These are phyloP conservation scores for Phialocephala subalpina DNA, from an alignment of 2,329 filamentous ascomycete species.

Conservation along the genomic window DNA sequence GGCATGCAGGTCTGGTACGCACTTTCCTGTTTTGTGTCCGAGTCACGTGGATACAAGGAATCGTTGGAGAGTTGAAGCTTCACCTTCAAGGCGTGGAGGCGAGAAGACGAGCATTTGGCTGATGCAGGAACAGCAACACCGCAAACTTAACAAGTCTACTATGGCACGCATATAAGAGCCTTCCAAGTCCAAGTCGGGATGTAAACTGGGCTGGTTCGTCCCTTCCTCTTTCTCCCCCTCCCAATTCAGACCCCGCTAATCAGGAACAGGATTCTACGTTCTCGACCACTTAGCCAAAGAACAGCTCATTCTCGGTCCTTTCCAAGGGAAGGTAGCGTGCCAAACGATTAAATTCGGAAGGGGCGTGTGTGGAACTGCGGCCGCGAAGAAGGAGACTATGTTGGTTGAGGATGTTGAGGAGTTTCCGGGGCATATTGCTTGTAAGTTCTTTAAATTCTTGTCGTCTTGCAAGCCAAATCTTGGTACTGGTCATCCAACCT, in stretches of 20 bases:
- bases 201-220: slow-evolving; percentile 79
- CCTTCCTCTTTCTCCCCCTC: slow-evolving; percentile 1
- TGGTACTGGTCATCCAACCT: no score
- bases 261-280: slow-evolving; percentile 72
- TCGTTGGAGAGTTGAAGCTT: no score
- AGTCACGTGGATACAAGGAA: slow-evolving; percentile 15
- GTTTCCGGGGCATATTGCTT: slow-evolving; percentile 71
- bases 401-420: slow-evolving; percentile 73
- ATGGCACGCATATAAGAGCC: slow-evolving; percentile 81
- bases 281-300: slow-evolving; percentile 55
- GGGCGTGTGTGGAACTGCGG: slow-evolving; percentile 80
- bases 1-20: slow-evolving; percentile 50
- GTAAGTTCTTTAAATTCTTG: neutral
- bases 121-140: slow-evolving; percentile 66
- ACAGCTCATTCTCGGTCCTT: slow-evolving; percentile 79
- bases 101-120: neutral
- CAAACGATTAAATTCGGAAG: slow-evolving; percentile 77
- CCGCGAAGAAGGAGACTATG: slow-evolving; percentile 66
- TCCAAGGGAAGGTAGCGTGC: slow-evolving; percentile 82
- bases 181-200: slow-evolving; percentile 68
- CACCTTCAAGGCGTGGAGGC: no score
- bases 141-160: slow-evolving; percentile 78
- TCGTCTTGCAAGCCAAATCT: no score
- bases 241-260: slow-evolving; percentile 6
- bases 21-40: neutral